Evolutionary conservation across 176 grass and related monocot genomes (phyloP).

Genomic region (Cymbopogon citratus): DNA sequence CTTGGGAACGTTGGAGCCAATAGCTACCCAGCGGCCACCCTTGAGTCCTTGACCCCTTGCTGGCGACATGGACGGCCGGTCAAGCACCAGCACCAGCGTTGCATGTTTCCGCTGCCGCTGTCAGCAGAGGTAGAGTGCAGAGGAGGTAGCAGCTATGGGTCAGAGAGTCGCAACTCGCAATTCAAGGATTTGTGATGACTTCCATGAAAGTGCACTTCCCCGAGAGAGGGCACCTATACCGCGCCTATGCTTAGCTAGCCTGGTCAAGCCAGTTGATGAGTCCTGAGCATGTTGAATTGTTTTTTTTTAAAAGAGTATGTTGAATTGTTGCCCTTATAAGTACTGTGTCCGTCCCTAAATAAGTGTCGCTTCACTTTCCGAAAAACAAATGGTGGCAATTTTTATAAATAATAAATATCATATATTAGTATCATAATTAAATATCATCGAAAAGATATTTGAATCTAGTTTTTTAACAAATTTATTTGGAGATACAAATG

Average conservation of each 20-base stretch:
- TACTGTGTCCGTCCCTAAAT: no score
- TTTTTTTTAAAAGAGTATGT: no score
- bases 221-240: not conserved
- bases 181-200: not conserved
- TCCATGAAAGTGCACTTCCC: slow-evolving; percentile 14
- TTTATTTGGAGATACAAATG: no score
- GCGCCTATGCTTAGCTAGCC: not conserved
- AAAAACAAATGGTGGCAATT: no score
- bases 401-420: no score
- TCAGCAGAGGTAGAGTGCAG: not conserved
- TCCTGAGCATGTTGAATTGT: not conserved
- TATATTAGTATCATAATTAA: no score
- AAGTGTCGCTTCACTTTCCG: no score
- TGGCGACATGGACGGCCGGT: not conserved
- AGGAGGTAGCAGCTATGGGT: not conserved
- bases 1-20: slow-evolving; percentile 25
- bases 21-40: not conserved
- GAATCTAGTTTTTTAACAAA: no score
- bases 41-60: not conserved
- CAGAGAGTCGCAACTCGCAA: not conserved
- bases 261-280: not conserved
- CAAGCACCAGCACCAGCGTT: not conserved
- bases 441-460: no score
- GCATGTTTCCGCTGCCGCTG: not conserved
- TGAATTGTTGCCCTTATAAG: no score